Base-by-base conservation (phyloP, 352 stramenopile genomes). In the Pythium vanterpoolii region DNA sequence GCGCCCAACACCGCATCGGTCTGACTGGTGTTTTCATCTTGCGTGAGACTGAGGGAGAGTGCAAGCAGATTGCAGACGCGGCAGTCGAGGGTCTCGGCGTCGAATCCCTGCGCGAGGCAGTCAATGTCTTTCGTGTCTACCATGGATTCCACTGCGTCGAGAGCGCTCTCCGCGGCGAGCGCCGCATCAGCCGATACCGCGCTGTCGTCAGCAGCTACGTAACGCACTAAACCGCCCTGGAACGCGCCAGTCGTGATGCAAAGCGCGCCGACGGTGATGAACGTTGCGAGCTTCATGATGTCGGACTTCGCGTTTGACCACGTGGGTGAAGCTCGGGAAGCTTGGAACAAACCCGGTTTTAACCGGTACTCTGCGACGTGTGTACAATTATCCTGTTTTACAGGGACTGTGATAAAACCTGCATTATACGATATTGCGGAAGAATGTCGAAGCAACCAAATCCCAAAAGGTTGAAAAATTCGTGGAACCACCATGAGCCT, bases 71-170 rank as follows among this genome's bases (percentile, higher is more conserved):
- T 67, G 60, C 81, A 90, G n/a, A 82, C 60, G 16, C 64, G 66
- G 47, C 80, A 90, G 55, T 90, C 75, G 33, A 90, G 75, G 18
- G 68, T 70, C 26, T 87, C 73, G 0, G 53, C 53, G 49, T 88
- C 80, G 61, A 89, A 90, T 13, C 80, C 80, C 19, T 73, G 64
- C 4, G 46, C 60, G 4, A 74, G 40, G 23, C 80, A 90, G 36
- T 64, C 24, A 21, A 34, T 19, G 23, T 71, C 63, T 5, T 64
- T 65, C 16, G 19, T 51, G 0, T 48, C 48, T 4, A 46, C 39
- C n/a, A 3, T 51, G 4, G 28, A 24, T 24, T 59, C 39, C 2
- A 16, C 42, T 0, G 38, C n/a, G 13, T 64, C 49, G 16, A 64
- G 19, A 53, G 61, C 45, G 40, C 39, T 18, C 56, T 47, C 7